Conservation (phyloP, 2,329 filamentous ascomycete species). For the Chaetomiaceae sp. region DNA sequence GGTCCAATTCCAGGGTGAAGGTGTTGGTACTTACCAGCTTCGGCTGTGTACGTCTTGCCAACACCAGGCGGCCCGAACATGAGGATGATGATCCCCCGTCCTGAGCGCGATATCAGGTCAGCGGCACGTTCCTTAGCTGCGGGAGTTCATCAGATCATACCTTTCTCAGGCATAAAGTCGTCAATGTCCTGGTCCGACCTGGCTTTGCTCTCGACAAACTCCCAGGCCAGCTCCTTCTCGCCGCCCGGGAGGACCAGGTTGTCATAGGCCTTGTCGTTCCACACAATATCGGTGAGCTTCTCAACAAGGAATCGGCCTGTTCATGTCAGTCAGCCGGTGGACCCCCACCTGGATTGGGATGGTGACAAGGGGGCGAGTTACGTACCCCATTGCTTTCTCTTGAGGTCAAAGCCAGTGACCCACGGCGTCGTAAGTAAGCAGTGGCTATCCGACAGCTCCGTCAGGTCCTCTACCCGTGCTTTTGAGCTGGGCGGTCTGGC, state of each 20-base stretch:
- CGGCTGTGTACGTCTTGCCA: constrained; percentile 37
- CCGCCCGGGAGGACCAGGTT: constrained; percentile 34
- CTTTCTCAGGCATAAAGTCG: constrained; percentile 35
- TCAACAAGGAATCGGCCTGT: constrained; percentile 25
- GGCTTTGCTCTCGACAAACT: constrained; percentile 35
- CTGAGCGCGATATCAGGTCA: not conserved
- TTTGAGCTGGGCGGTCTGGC: not conserved
- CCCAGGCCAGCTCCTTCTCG: constrained; percentile 37
- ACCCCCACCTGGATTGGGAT: too few relatives aligned
- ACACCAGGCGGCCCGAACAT: constrained; percentile 36
- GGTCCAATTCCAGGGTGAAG: too few relatives aligned
- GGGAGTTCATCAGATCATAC: constrained; percentile 1
- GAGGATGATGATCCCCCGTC: constrained; percentile 33
- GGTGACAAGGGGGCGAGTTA: too few relatives aligned
- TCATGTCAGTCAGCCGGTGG: not conserved
- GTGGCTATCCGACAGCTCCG: constrained; percentile 32
- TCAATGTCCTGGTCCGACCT: constrained; percentile 28
- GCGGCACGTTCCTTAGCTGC: too few relatives aligned
- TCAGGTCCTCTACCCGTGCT: constrained; percentile 23
- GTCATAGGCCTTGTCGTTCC: constrained; percentile 35
- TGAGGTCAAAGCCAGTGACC: constrained; percentile 36
- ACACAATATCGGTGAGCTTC: constrained; percentile 28
- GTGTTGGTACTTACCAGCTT: constrained; percentile 26
- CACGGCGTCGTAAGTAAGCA: constrained; percentile 34
- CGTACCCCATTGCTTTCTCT: constrained; percentile 32